Percentiles rank a stretch among this genome's conserved stretches.
These are phyloP conservation scores for Tubosaeta sp. DNA, from an alignment of 768 basidiomycete genomes.

Conservation along the genomic window DNA sequence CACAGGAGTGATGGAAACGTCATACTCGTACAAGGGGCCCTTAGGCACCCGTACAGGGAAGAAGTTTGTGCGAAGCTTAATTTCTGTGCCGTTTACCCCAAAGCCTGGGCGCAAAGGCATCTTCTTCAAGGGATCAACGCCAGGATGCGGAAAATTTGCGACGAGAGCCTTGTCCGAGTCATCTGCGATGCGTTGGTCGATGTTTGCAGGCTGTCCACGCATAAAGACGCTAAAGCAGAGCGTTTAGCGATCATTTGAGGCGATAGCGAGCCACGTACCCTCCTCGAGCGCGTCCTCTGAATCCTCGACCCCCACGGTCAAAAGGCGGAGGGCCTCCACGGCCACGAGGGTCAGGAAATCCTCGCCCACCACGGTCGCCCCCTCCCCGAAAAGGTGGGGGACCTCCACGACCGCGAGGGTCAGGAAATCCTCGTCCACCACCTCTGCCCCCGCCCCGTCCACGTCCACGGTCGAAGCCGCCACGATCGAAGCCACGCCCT, in stretches of 20 bases:
- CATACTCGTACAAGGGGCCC: constrained; percentile 46
- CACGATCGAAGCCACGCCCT: constrained; percentile 37
- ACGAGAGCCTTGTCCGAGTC: constrained; percentile 43
- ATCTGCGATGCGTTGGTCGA: constrained; percentile 51
- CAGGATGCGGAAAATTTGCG: constrained; percentile 26
- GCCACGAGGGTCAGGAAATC: constrained; percentile 24
- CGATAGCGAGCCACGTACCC: constrained; percentile 31
- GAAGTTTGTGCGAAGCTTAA: constrained; percentile 52
- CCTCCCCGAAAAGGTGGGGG: constrained; percentile 25
- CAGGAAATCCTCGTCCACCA: constrained; percentile 27
- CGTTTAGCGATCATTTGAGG: background rate
- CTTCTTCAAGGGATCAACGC: constrained; percentile 16
- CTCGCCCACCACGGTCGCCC: constrained; percentile 30
- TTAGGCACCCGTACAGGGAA: constrained; percentile 47
- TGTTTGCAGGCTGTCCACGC: constrained; percentile 36
- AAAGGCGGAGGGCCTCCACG: constrained; percentile 25
- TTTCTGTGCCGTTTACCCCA: constrained; percentile 38
- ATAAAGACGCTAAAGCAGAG: constrained; percentile 36
- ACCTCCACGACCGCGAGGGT: constrained; percentile 26
- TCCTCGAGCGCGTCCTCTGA: constrained; percentile 32
- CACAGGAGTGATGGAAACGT: constrained; percentile 38
- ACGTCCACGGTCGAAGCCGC: background rate
- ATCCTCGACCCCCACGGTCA: constrained; percentile 31
- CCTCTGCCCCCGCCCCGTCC: constrained; percentile 27
- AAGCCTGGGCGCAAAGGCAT: constrained; percentile 49